A percentile compares a stretch with the other conserved stretches of the same genome.
Conservation (phyloP, 768 basidiomycete genomes). For the Phaeotremella skinneri region DNA sequence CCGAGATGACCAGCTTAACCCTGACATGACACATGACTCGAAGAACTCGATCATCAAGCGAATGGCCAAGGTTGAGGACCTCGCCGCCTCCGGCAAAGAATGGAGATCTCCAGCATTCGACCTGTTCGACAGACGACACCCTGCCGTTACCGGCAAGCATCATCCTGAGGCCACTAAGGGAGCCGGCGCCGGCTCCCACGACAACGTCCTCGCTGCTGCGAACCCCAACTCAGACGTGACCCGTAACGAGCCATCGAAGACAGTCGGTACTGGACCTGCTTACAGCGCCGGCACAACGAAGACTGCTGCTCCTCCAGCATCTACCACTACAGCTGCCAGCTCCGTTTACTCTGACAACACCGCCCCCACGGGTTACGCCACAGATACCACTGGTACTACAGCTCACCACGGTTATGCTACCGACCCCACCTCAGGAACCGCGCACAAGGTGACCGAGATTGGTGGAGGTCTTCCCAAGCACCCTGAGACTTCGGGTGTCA, state of each 20-base stretch:
- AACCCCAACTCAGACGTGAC: background rate
- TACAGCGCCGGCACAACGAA: background rate
- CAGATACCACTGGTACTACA: background rate
- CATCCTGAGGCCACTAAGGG: constrained; percentile 37
- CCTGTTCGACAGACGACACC: constrained; percentile 46
- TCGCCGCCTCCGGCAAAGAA: constrained; percentile 53
- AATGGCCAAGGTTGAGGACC: constrained; percentile 55
- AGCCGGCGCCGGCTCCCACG: constrained; percentile 18
- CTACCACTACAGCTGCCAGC: background rate
- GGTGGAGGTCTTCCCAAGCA: background rate
- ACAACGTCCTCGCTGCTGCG: background rate
- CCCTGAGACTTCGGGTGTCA: constrained; percentile 2
- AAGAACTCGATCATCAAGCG: constrained; percentile 67
- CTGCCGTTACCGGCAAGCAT: constrained; percentile 44
- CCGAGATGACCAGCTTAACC: constrained; percentile 55
- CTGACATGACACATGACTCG: constrained; percentile 62
- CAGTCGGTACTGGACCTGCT: background rate
- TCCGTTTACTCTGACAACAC: background rate
- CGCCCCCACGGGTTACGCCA: background rate
- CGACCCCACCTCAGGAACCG: background rate
- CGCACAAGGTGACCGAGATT: background rate
- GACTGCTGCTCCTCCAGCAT: background rate
- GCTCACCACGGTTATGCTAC: constrained; percentile 1
- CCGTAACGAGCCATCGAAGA: background rate
- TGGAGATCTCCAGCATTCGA: constrained; percentile 59